Evolutionary conservation across 2,329 filamentous ascomycete genomes (phyloP).

Genomic region (Calonectria pseudoturangicola): DNA sequence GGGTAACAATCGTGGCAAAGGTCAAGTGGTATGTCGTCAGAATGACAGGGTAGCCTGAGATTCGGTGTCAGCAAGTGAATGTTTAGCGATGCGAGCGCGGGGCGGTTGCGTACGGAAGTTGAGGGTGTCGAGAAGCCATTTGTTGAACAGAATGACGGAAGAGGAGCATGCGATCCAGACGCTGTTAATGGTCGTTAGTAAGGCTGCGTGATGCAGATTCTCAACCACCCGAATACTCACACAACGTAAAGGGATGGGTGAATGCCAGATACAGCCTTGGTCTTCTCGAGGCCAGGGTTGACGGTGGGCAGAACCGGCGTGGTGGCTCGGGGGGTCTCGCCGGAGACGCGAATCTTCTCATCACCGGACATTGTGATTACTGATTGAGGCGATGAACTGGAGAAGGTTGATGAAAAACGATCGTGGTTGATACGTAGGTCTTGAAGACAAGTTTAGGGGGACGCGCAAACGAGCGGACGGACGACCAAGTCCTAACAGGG

Average conservation of each 20-base stretch:
- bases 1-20: slow-evolving; percentile 96
- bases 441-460: slow-evolving; percentile 58
- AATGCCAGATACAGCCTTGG: slow-evolving; percentile 78
- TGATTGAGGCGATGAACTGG: slow-evolving; percentile 56
- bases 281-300: slow-evolving; percentile 85
- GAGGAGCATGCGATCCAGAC: slow-evolving; percentile 95
- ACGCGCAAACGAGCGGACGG: slow-evolving; percentile 64
- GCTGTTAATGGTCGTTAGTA: slow-evolving; percentile 67
- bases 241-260: slow-evolving; percentile 91
- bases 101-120: slow-evolving; percentile 77
- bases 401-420: slow-evolving; percentile 44
- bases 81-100: slow-evolving; percentile 21
- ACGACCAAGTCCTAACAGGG: slow-evolving; percentile 59
- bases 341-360: slow-evolving; percentile 90
- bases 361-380: slow-evolving; percentile 73
- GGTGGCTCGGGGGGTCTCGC: slow-evolving; percentile 80
- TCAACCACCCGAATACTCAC: slow-evolving; percentile 64
- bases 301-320: slow-evolving; percentile 84
- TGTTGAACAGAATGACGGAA: slow-evolving; percentile 98
- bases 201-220: slow-evolving; percentile 3
- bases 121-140: slow-evolving; percentile 93
- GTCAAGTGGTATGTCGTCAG: slow-evolving; percentile 96
- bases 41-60: slow-evolving; percentile 81
- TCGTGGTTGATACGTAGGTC: slow-evolving; percentile 52
- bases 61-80: slow-evolving; percentile 45